A percentile compares a stretch with the other conserved stretches of the same genome.
Evolutionary conservation across 2,329 filamentous ascomycete genomes (phyloP).

Genomic region (Scedosporium dehoogii): DNA sequence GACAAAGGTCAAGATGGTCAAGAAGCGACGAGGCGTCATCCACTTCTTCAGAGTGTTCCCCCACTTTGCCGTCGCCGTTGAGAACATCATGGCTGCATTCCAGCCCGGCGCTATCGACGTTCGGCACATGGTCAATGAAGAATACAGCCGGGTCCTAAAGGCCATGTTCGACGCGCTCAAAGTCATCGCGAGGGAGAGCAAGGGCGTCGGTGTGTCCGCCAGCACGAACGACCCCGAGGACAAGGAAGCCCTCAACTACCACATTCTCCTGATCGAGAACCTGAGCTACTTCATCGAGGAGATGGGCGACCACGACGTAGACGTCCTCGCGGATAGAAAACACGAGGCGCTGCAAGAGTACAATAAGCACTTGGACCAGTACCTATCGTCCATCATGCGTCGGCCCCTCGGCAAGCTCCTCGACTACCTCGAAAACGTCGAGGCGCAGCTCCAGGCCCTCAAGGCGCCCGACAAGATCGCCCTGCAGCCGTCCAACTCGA

Average conservation of each 20-base stretch:
- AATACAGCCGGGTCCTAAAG: constrained; percentile 81
- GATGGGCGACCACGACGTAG: constrained; percentile 60
- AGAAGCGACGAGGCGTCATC: constrained; percentile 95
- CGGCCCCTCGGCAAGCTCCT: constrained; percentile 82
- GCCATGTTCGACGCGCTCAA: constrained; percentile 97
- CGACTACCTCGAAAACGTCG: constrained; percentile 84
- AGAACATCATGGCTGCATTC: constrained; percentile 64
- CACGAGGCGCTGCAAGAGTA: constrained; percentile 69
- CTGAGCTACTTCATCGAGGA: constrained; percentile 98
- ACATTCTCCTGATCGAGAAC: constrained; percentile 95
- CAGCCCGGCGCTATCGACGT: constrained; percentile 48
- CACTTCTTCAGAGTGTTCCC: constrained; percentile 92
- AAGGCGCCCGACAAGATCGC: constrained; percentile 57
- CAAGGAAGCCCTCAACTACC: constrained; percentile 94
- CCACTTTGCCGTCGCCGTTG: constrained; percentile 69
- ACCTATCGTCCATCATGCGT: constrained; percentile 79
- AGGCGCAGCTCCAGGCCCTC: constrained; percentile 55
- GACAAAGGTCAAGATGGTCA: constrained; percentile 89
- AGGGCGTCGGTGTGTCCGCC: constrained; percentile 31
- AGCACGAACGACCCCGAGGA: constrained; percentile 58
- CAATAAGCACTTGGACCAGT: constrained; percentile 76
- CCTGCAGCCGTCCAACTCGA: constrained; percentile 72
- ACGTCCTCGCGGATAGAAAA: constrained; percentile 75
- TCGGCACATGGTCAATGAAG: constrained; percentile 70
- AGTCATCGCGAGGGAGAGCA: constrained; percentile 74